Conservation (phyloP, 2,329 filamentous ascomycete genomes). For the Aspergillus flavus region DNA sequence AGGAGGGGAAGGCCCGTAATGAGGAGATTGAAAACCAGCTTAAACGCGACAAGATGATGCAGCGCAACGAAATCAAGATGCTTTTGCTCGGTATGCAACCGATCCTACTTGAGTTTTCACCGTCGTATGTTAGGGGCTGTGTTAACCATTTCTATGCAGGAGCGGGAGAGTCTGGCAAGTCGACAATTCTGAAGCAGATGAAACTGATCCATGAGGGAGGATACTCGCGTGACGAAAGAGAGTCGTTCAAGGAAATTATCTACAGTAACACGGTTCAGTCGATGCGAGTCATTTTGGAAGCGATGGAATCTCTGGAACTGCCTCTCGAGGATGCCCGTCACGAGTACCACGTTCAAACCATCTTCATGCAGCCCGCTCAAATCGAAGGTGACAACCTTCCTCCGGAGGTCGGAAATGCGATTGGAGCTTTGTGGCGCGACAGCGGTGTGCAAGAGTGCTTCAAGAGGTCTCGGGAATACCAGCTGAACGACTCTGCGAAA, state of each 20-base stretch:
- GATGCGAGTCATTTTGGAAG: slow-evolving; percentile 70
- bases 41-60: slow-evolving; percentile 97
- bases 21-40: slow-evolving; percentile 99
- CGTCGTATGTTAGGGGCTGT: slow-evolving; percentile 16
- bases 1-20: slow-evolving; percentile 99
- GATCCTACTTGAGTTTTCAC: not conserved
- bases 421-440: slow-evolving; percentile 91
- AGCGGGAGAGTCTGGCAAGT: slow-evolving; percentile 97
- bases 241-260: slow-evolving; percentile 73
- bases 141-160: slow-evolving; percentile 53
- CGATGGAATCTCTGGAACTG: slow-evolving; percentile 70
- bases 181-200: slow-evolving; percentile 94
- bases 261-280: slow-evolving; percentile 72
- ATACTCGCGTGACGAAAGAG: slow-evolving; percentile 86
- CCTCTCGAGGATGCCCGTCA: slow-evolving; percentile 88
- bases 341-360: slow-evolving; percentile 97
- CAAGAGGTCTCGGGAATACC: slow-evolving; percentile 92
- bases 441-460: slow-evolving; percentile 92
- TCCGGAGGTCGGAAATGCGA: slow-evolving; percentile 91
- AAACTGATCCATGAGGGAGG: slow-evolving; percentile 99
- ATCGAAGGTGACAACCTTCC: slow-evolving; percentile 93
- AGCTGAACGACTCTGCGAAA: slow-evolving; percentile 93
- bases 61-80: slow-evolving; percentile 99
- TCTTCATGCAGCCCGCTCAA: slow-evolving; percentile 97
- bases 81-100: slow-evolving; percentile 79